Base-by-base conservation (phyloP, 768 basidiomycete genomes). In the Galerina marginata region DNA sequence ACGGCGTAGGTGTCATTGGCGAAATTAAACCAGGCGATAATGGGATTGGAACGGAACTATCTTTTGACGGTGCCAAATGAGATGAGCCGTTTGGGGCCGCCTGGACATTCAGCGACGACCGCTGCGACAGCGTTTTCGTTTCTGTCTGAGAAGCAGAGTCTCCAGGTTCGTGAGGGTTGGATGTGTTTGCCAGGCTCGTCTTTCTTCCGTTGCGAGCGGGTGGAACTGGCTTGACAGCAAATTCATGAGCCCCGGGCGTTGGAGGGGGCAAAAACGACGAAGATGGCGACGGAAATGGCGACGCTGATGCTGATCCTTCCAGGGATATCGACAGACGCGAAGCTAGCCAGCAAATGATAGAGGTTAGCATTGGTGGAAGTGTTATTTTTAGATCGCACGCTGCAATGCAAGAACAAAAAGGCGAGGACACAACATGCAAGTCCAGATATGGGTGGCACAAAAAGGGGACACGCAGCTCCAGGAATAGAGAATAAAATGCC, bases 221-320 rank as follows among this genome's bases (percentile, higher is more conserved):
- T 5, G 78, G 75, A 3, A 79, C 73, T 0, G 79, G 79, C 60
- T 79, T 81, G 40, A 83, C 66, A 11, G 87, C 88, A 67, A 88
- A 90, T 67, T 91, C 89, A 77, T 90, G 88, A 33, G 83, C 78
- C 2, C 83, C 83, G 1, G 86, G 86, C 3, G 83, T 79, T 3
- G 90, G 89, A 3, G 90, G 90, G 2, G 90, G 87, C 2, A 89
- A 67, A 65, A 91, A 91, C 0, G 86, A 79, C 5, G 86, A 88
- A 0, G 85, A 85, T 2, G 90, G 90, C 0, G 86, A 88, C 0
- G 88, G 89, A 58, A 81, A 83, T 6, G 79, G 79, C 0, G 79
- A 80, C 0, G 77, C 74, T 15, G 83, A 79, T 9, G 81, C 75
- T 20, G 72, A 70, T 61, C 63, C 65, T 38, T 83, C 81, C 38